Percentiles rank a stretch among this genome's conserved stretches.
Conservation (phyloP, 495 filamentous ascomycete genomes). For the Penicillium bialowiezense region DNA sequence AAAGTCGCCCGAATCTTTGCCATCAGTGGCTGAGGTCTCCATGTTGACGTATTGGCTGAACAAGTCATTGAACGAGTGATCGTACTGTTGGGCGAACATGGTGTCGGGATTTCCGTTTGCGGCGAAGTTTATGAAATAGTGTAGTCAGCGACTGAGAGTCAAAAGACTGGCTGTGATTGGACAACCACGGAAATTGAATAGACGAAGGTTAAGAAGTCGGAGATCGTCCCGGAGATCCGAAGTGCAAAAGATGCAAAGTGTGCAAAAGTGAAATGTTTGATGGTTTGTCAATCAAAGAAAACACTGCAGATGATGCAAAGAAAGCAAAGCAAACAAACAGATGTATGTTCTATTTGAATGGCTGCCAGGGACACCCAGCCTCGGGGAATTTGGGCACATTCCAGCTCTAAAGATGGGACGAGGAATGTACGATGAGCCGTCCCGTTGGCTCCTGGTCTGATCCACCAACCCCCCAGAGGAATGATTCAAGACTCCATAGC, state of each 20-base stretch:
- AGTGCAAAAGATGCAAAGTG: conserved; percentile 11
- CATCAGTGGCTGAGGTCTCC: conserved; percentile 39
- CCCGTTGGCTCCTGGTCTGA: conserved; percentile 22
- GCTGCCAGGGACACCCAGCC: conserved; percentile 35
- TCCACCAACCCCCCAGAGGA: conserved; percentile 24
- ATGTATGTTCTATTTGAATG: conserved; percentile 44
- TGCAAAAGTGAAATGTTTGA: conserved; percentile 30
- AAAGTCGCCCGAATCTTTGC: conserved; percentile 41
- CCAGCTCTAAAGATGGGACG: conserved; percentile 35
- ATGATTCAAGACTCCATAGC: conserved; percentile 23
- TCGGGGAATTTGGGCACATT: conserved; percentile 39
- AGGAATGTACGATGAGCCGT: conserved; percentile 36
- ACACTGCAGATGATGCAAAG: conserved; percentile 50
- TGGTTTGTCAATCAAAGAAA: conserved; percentile 42
- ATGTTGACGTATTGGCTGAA: conserved; percentile 53
- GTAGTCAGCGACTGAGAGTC: conserved; percentile 16
- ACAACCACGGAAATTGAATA: conserved; percentile 10
- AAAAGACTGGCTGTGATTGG: conserved; percentile 34
- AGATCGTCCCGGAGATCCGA: conserved; percentile 13
- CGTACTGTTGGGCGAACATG: conserved; percentile 47
- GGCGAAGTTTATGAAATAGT: conserved; percentile 23
- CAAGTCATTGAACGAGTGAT: conserved; percentile 52
- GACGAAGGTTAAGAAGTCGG: conserved; percentile 6
- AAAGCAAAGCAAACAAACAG: conserved; percentile 52
- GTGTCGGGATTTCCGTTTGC: conserved; percentile 48